phyloP scores from a whole-genome alignment of 805 yeast genomes.

The Limtongozyma cylindracea region DNA sequence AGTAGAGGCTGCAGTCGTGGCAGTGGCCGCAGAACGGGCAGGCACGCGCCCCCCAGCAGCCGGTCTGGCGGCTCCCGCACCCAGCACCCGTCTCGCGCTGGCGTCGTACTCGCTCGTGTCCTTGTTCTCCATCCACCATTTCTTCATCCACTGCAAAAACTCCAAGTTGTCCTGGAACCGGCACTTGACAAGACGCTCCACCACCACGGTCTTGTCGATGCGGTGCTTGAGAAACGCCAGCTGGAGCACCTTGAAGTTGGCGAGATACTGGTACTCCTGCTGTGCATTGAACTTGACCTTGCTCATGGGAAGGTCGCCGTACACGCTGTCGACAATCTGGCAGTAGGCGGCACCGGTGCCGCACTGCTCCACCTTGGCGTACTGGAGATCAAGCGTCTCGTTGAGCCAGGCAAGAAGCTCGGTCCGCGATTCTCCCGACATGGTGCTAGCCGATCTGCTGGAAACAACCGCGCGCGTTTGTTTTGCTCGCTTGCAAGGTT shows the following conservation, averaged over 20 bases:
- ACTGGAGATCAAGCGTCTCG: conserved; percentile 31
- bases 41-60: too few species aligned
- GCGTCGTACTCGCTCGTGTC: conserved; percentile 42
- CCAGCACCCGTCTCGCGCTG: conserved; percentile 15
- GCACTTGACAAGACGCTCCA: conserved; percentile 65
- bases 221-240: conserved; percentile 46
- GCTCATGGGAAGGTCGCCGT: conserved; percentile 57
- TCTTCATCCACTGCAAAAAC: conserved; percentile 78
- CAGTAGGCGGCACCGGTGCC: conserved; percentile 94
- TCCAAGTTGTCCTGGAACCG: conserved; percentile 85
- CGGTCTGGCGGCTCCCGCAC: too few species aligned
- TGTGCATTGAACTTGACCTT: conserved; percentile 41
- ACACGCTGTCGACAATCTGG: conserved; percentile 72
- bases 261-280: conserved; percentile 50
- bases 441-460: conserved; percentile 1
- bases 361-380: conserved; percentile 71
- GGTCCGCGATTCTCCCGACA: conserved; percentile 49
- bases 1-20: too few species aligned
- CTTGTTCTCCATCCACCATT: conserved; percentile 55
- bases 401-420: conserved; percentile 78
- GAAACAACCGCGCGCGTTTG: too few species aligned
- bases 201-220: conserved; percentile 54
- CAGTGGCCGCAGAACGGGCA: too few species aligned
- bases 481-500: neutral
- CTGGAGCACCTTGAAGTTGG: conserved; percentile 74